Evolutionary conservation across 768 basidiomycete species (phyloP), one percentile per base, ranked within the genome.

Genomic region (Serendipita sp.): DNA sequence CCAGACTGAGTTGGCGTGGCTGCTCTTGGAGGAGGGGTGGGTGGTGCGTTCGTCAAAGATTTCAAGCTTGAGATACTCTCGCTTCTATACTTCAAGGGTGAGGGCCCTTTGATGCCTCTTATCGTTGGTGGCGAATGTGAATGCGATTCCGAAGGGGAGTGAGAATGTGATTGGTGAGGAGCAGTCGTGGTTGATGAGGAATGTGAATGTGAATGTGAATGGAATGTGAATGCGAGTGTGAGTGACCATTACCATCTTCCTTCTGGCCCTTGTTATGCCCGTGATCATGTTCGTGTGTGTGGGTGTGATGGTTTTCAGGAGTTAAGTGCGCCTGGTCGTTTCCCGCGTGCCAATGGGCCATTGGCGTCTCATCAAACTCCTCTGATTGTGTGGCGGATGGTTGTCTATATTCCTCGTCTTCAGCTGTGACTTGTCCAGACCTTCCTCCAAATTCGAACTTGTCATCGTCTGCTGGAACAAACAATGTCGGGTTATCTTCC

Each of bases 401-500:
- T 8, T 50, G 48, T 40, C 40, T 5, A 29, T 27, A n/a, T 8
- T 60, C 55, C 55, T 31, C 29, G 10, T 31, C 29, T 27, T 27
- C 23, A 29, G 16, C 52, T 27, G 10, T 53, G 11, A 18, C 16
- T 27, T 55, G 63, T 40, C 63, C 31, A 13, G 50, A 64, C 36
- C 23, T 53, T 62, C 48, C 34, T 64, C 34, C 52, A 2, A 31
- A 64, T 62, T 55, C 23, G 0, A 60, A 64, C 23, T 55, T 58
- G 34, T 67, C 65, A 16, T 68, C 68, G 64, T 70, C 70, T 13
- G 86, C 87, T 31, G 88, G 89, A 29, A 88, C 83, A 68, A 89
- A 89, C 33, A 88, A 75, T 46, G 65, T 52, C 66, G 46, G 48
- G 50, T 23, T 64, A 62, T 40, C 55, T 29, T 66, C 37, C n/a